Conservation (phyloP, 1,139 yeast species). For the Debaryomyces singareniensis region DNA sequence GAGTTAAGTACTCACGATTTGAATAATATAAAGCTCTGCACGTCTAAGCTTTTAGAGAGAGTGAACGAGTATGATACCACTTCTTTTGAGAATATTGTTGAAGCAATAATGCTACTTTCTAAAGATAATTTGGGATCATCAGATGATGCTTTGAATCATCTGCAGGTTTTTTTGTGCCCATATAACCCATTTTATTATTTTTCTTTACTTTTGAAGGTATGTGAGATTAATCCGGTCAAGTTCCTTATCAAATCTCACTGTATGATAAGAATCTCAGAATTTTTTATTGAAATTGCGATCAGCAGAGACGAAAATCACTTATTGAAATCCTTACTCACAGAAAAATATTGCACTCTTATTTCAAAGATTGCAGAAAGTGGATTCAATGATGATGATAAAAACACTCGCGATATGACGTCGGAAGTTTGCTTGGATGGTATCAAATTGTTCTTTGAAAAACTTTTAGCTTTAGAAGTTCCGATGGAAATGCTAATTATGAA, state of each 20-base stretch:
- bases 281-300: slow-evolving; percentile 31
- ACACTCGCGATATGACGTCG: slow-evolving; percentile 22
- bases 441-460: slow-evolving; percentile 20
- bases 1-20: slow-evolving; percentile 34
- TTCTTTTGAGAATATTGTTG: slow-evolving; percentile 43
- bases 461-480: slow-evolving; percentile 33
- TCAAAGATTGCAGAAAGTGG: slow-evolving; percentile 43
- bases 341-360: slow-evolving; percentile 35
- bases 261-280: slow-evolving; percentile 44
- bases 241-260: slow-evolving; percentile 10
- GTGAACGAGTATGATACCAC: slow-evolving; percentile 46
- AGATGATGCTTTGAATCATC: too few species aligned
- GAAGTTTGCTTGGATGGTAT: slow-evolving; percentile 32
- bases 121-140: too few species aligned
- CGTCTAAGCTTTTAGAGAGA: slow-evolving; percentile 57
- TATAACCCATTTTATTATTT: too few species aligned
- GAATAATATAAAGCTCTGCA: slow-evolving; percentile 46
- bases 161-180: too few species aligned
- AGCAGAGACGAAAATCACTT: slow-evolving; percentile 26
- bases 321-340: slow-evolving; percentile 20
- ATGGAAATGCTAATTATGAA: slow-evolving; percentile 38
- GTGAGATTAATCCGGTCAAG: slow-evolving; percentile 7
- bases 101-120: slow-evolving; percentile 38
- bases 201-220: slow-evolving; percentile 26
- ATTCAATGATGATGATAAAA: slow-evolving; percentile 20